Conservation (phyloP, 306 rosid genomes). For the Lotus japonicus region DNA sequence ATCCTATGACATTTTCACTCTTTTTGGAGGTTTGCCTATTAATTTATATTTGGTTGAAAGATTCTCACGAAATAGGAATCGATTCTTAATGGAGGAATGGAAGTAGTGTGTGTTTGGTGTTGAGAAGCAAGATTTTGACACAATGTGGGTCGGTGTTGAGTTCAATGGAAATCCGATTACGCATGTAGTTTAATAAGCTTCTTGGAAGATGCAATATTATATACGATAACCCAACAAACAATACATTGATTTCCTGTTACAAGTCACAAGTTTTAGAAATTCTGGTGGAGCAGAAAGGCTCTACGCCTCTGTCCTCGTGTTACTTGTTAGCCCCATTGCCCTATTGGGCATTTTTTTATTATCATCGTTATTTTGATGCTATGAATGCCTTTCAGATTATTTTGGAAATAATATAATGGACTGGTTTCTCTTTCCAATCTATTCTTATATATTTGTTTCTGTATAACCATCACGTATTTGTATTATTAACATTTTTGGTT, state of each 20-base stretch:
- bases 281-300: background rate
- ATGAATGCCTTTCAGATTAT: background rate
- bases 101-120: too few relatives aligned
- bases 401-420: background rate
- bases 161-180: too few relatives aligned
- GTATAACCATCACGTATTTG: background rate
- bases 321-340: conserved; percentile 1
- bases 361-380: background rate
- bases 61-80: background rate
- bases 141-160: too few relatives aligned
- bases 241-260: background rate
- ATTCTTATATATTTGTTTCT: conserved; percentile 13
- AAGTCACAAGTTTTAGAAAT: background rate
- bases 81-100: conserved; percentile 1
- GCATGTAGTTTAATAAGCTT: conserved; percentile 6
- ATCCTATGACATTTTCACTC: background rate
- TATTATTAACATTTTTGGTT: background rate
- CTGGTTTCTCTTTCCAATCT: background rate
- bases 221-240: background rate
- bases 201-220: background rate
- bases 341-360: background rate
- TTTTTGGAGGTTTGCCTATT: background rate
- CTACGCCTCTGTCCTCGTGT: background rate
- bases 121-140: too few relatives aligned
- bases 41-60: conserved; percentile 13